These are phyloP conservation scores for Stentor coeruleus DNA, from an alignment of 73 alveolate genomes.

Conservation along the genomic window DNA sequence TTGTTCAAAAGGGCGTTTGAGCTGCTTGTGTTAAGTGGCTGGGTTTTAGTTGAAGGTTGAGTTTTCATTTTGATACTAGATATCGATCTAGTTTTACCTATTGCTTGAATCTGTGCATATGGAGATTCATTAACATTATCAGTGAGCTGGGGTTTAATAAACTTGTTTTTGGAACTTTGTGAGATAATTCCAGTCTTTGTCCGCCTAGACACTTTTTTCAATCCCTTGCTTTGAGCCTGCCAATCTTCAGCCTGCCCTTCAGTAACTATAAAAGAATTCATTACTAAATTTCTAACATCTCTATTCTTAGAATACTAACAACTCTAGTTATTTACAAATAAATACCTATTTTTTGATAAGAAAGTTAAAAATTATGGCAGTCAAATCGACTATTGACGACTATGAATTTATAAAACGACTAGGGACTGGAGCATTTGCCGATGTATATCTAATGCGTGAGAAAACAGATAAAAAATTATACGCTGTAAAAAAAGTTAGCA, in stretches of 20 bases:
- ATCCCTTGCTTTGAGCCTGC: no score
- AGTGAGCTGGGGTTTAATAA: not conserved
- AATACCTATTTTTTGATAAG: no score
- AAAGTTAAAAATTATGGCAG: no score
- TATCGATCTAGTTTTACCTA: not conserved
- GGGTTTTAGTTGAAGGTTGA: not conserved
- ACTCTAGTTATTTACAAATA: no score
- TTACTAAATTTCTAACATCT: no score
- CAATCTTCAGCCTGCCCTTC: no score
- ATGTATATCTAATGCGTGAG: slow-evolving; percentile 39
- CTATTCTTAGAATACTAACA: no score
- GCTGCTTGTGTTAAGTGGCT: not conserved
- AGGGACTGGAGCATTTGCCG: slow-evolving; percentile 54
- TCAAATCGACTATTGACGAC: no score
- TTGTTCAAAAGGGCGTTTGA: not conserved
- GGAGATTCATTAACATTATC: not conserved
- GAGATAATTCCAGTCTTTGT: not conserved
- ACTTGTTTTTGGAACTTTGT: not conserved
- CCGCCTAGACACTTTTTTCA: not conserved
- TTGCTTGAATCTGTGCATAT: not conserved
- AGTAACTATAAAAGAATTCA: no score
- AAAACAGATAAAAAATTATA: slow-evolving; percentile 38
- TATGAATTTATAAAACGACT: slow-evolving; percentile 26
- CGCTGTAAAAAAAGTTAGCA: slow-evolving; percentile 38
- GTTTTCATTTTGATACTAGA: not conserved